Percentiles rank a stretch among this genome's conserved stretches.
Evolutionary conservation across 495 filamentous ascomycete species (phyloP).

Genomic region (Aspergillus heteromorphus): DNA sequence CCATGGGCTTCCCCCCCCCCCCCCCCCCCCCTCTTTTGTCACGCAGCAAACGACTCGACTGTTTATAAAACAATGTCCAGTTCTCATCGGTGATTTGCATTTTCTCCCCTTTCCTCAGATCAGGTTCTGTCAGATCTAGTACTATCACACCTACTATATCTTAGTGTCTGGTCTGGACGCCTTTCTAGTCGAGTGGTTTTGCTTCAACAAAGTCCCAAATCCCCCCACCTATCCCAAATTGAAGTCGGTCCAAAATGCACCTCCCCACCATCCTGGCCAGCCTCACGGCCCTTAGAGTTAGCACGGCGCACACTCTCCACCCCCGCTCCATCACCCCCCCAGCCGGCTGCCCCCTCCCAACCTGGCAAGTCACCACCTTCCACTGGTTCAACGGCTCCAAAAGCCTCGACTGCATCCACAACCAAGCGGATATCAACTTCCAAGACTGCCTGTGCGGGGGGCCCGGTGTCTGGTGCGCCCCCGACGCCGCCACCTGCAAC

Average conservation of each 20-base stretch:
- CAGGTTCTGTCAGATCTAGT: too few species aligned
- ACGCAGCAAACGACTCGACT: too few species aligned
- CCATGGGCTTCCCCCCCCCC: neutral
- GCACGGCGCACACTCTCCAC: slow-evolving; percentile 10
- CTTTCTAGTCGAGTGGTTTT: too few species aligned
- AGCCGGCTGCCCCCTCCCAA: slow-evolving; percentile 29
- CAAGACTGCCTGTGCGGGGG: slow-evolving; percentile 26
- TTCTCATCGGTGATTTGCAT: too few species aligned
- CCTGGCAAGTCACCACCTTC: slow-evolving; percentile 28
- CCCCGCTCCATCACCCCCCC: slow-evolving; percentile 26
- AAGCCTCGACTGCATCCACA: slow-evolving; percentile 35
- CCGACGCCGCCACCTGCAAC: slow-evolving; percentile 26
- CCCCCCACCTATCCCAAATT: too few species aligned
- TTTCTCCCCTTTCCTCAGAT: too few species aligned
- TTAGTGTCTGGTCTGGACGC: too few species aligned
- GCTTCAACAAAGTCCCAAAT: too few species aligned
- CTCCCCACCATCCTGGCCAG: neutral
- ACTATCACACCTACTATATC: too few species aligned
- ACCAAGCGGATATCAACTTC: slow-evolving; percentile 22
- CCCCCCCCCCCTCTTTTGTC: too few species aligned
- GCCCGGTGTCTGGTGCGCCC: slow-evolving; percentile 20
- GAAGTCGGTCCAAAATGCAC: neutral
- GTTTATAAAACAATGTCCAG: too few species aligned
- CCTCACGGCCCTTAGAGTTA: slow-evolving; percentile 2
- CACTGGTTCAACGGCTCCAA: slow-evolving; percentile 32